Evolutionary conservation across 2,329 filamentous ascomycete genomes (phyloP), one percentile per base, ranked within the genome.

Genomic region (Dothistroma septosporum): DNA sequence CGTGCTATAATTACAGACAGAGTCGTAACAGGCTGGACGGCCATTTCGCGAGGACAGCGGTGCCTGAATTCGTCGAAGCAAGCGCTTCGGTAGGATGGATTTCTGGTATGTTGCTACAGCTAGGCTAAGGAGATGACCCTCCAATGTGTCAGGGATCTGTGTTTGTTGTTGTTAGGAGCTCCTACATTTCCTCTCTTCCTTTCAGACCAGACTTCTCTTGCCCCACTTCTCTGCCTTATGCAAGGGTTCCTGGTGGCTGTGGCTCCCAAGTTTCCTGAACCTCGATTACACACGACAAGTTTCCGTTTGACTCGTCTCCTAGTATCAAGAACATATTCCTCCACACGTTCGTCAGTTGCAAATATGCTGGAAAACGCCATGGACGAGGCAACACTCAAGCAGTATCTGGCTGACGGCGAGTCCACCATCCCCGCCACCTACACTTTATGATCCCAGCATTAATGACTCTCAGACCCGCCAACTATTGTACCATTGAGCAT

Each of bases 401-500:
- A 96, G 73, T 97, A 96, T 76, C 83, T 96, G 63, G 92, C 94
- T 52, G 94, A 99, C 76, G 87, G 47, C 24, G 16, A 28, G 47
- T 50, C 47, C 47, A 28, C 14, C 21, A 28, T 44, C 1, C 14
- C 8, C n/a, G 41, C 41, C 41, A 44, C 16, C 41, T 44, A n/a
- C 4, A 44, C 6, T 28, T 28, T 28, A 6, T 28, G 24, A 28
- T 28, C 24, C 2, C 47, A 50, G 19, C 21, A 6, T 12, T 28
- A 14, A 31, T 21, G 22, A 4, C 47, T 50, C 22, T 16, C 4
- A 50, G 47, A 88, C 65, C 94, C 94, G 50, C 94, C 94, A 0
- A 89, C 87, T 53, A 86, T 97, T 59, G 93, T 97, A 61, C 86
- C 88, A 53, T 85, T 99, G 54, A 88, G 91, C 75, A 94, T 97